Evolutionary conservation across 2,329 filamentous ascomycete species (phyloP).

Genomic region (Fusarium sp.): DNA sequence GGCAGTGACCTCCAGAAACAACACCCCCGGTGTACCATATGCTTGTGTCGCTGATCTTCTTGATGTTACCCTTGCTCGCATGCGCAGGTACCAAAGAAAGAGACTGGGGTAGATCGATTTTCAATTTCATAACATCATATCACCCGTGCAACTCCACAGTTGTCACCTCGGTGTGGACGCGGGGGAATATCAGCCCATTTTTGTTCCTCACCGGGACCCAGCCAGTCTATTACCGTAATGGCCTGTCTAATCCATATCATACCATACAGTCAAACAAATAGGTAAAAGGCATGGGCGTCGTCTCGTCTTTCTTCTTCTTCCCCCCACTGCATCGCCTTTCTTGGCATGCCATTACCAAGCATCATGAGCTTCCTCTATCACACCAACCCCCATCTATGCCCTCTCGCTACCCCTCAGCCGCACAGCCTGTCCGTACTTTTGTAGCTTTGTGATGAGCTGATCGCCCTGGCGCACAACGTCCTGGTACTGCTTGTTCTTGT

Average conservation of each 20-base stretch:
- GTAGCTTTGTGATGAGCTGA: constrained; percentile 97
- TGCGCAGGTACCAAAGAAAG: constrained; percentile 29
- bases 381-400: constrained; percentile 60
- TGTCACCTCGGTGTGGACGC: constrained; percentile 21
- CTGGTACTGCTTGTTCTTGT: constrained; percentile 99
- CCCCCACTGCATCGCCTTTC: constrained; percentile 24
- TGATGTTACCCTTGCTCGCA: constrained; percentile 22
- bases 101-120: constrained; percentile 31
- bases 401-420: constrained; percentile 94
- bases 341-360: constrained; percentile 33
- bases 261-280: constrained; percentile 50
- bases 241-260: constrained; percentile 50
- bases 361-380: constrained; percentile 7
- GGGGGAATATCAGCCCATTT: constrained; percentile 28
- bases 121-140: constrained; percentile 23
- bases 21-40: constrained; percentile 1
- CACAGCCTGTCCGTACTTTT: constrained; percentile 98
- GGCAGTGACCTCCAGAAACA: not conserved
- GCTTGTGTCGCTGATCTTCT: constrained; percentile 18
- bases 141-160: constrained; percentile 24
- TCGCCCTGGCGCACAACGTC: constrained; percentile 98
- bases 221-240: constrained; percentile 45
- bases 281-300: constrained; percentile 39
- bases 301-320: constrained; percentile 16
- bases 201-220: constrained; percentile 41